Conservation (phyloP, 2,329 filamentous ascomycete species). For the Ophiostoma novo-ulmi region DNA sequence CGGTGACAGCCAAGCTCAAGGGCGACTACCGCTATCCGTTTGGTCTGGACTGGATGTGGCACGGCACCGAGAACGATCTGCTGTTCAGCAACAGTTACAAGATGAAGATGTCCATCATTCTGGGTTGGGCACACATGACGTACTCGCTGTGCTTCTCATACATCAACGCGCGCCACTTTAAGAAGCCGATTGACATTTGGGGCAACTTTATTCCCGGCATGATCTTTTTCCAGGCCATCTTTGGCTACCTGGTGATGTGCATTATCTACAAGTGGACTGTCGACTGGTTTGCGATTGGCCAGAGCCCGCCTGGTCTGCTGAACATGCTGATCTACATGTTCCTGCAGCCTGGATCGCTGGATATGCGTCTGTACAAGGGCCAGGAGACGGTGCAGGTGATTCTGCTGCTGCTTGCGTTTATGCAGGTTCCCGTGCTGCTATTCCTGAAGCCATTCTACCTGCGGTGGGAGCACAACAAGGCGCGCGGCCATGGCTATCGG, state of each 20-base stretch:
- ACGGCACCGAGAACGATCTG: conserved; percentile 88
- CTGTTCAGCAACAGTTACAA: conserved; percentile 98
- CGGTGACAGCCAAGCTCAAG: conserved; percentile 60
- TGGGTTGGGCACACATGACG: conserved; percentile 98
- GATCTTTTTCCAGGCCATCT: conserved; percentile 99
- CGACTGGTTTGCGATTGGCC: conserved; percentile 66
- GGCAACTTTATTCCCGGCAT: conserved; percentile 96
- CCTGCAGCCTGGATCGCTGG: conserved; percentile 70
- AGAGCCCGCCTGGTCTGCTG: conserved; percentile 75
- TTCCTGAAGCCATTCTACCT: conserved; percentile 96
- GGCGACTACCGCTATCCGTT: conserved; percentile 83
- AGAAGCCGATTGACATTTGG: conserved; percentile 90
- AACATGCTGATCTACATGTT: conserved; percentile 99
- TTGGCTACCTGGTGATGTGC: conserved; percentile 88
- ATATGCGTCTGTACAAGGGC: conserved; percentile 70
- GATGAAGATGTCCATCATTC: conserved; percentile 98
- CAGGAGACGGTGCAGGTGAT: conserved; percentile 72
- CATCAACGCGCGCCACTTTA: conserved; percentile 92
- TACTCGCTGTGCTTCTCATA: conserved; percentile 92
- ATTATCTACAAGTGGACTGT: conserved; percentile 97
- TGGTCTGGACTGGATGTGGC: conserved; percentile 94
- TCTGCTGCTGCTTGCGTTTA: conserved; percentile 73
- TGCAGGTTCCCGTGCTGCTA: conserved; percentile 83
- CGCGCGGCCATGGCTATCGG: conserved; percentile 82
- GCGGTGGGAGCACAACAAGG: conserved; percentile 85